Base-by-base conservation (phyloP, 1,284 basidiomycete species). In the Lentinula novae-zelandiae region DNA sequence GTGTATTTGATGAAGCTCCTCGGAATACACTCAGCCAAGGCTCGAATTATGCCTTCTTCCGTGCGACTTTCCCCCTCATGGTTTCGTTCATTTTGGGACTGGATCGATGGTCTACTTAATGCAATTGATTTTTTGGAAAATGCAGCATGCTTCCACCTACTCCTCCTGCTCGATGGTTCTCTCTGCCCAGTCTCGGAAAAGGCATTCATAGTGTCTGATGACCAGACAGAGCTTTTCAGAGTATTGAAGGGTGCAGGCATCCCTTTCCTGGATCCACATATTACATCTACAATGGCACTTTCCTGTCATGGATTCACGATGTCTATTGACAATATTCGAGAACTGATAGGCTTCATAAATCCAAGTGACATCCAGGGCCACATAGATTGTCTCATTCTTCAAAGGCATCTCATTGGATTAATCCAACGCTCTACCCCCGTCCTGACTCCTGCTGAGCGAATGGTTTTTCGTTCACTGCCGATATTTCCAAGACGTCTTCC, bases 121-220 rank as follows among this genome's bases (percentile, higher is more conserved):
- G 76, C 60, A 64, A 66, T n/a, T 55, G 60, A 44, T 72, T 76
- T 31, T 62, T 65, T 4, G 34, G 6, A 34, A 9, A 31, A 63
- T 2, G 72, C 73, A 9, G 71, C 78, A 10, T 50, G 68, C 2
- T 65, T 77, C 1, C 57, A 65, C 20, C 60, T 46, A 2, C 66
- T 78, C 40, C 64, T 72, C 0, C 17, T 46, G 0, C 38, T 52
- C 4, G 61, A 72, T 27, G 65, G 64, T 12, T 62, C 17, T 20
- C 17, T 70, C 13, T 62, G 77, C 17, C 62, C 61, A 4, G 60
- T 51, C 2, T 46, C 63, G 0, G 70, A 40, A 22, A 50, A 42
- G 13, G 49, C n/a, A 33, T 50, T 58, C 10, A 36, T 58, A 3
- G 8, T 10, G 7, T 15, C 50, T 17, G 10, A 22, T n/a, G 39